Base-by-base conservation (phyloP, 2,329 filamentous ascomycete genomes). In the Calonectria montana region DNA sequence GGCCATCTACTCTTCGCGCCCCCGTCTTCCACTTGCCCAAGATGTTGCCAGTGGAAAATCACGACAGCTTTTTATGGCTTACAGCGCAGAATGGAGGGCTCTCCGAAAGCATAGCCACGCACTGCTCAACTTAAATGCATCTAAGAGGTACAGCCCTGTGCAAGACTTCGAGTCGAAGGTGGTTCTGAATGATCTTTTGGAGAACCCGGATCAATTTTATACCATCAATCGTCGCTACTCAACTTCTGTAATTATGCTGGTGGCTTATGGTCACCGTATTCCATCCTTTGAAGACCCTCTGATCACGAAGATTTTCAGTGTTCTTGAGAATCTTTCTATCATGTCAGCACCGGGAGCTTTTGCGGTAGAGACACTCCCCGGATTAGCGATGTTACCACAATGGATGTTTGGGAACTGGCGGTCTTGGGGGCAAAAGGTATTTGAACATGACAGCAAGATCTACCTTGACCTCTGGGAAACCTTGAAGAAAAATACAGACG, bases 151-250 rank as follows among this genome's bases (percentile, higher is more conserved):
- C 35, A 63, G 67, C 4, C 75, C 74, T 10, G 69, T 74, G 5
- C 75, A 77, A n/a, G 67, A 76, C n/a, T 70, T 75, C n/a, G 74
- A 76, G 47, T 77, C 75, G 4, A 76, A 74, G n/a, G 62, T 67
- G 7, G 67, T 72, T 0, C 66, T 74, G 1, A 61, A 70, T 1
- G 70, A 72, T 35, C 48, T 74, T 15, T 37, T 74, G 2, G 12
- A 62, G 1, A 57, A 68, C 4, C 73, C 74, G 1, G 61, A 70
- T 10, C 68, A 71, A 64, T 76, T 69, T 25, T 76, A 73, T 50
- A 71, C 71, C 68, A 75, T 76, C 48, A 74, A 71, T 18, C 74
- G 74, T 18, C 70, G 74, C 5, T 77, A 76, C 53, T 76, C 75
- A 2, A 71, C 74, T 1, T 73, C 69, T 4, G 73, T 74, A 31